Evolutionary conservation across 306 rosid genomes (phyloP).

Genomic region (Lotus japonicus): DNA sequence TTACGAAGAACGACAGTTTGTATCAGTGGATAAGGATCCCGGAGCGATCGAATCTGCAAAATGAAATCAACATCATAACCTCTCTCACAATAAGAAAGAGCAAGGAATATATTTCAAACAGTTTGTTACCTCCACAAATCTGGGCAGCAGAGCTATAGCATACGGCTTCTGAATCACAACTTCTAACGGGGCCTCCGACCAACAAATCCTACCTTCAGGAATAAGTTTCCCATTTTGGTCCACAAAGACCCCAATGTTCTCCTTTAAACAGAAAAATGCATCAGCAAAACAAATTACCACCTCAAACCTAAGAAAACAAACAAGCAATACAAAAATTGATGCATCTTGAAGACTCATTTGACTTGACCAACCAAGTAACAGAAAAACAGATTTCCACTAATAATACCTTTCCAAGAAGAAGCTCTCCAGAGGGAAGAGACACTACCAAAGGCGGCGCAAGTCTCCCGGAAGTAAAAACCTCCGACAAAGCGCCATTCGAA

Average conservation of each 20-base stretch:
- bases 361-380: not conserved
- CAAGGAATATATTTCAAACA: not conserved
- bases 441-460: conserved; percentile 86
- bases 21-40: conserved; percentile 79
- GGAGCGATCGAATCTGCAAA: conserved; percentile 83
- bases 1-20: conserved; percentile 88
- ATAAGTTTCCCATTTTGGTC: conserved; percentile 96
- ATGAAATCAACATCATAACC: conserved; percentile 9
- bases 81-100: conserved; percentile 5
- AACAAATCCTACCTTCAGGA: conserved; percentile 89
- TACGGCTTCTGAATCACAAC: conserved; percentile 83
- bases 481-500: conserved; percentile 67
- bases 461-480: conserved; percentile 91
- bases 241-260: conserved; percentile 93
- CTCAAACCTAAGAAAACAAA: conserved; percentile 1
- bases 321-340: not conserved
- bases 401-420: conserved; percentile 93
- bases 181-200: conserved; percentile 93
- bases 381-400: not conserved
- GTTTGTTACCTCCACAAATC: conserved; percentile 80
- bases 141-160: conserved; percentile 72
- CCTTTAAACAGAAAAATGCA: conserved; percentile 36
- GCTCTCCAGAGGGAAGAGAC: conserved; percentile 92
- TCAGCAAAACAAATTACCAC: not conserved
- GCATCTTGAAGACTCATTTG: not conserved